Conservation (phyloP, 768 basidiomycete species). For the Rhizopogon vesiculosus region DNA sequence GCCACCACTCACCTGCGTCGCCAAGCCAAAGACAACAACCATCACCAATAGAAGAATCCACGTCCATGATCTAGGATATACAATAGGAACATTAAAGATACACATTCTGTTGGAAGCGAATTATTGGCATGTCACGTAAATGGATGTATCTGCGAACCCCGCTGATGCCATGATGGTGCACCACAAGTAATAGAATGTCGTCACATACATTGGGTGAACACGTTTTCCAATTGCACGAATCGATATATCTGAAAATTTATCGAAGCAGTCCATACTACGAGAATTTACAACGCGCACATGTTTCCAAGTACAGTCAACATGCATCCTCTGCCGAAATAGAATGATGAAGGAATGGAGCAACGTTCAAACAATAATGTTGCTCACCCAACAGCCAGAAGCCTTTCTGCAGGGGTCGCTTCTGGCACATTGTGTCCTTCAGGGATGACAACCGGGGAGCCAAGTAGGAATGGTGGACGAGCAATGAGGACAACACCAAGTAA, state of each 20-base stretch:
- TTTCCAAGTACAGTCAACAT: slow-evolving; percentile 61
- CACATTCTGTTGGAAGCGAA: slow-evolving; percentile 9
- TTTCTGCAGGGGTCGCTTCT: slow-evolving; percentile 24
- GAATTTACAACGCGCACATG: slow-evolving; percentile 45
- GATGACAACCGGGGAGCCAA: slow-evolving; percentile 34
- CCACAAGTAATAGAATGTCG: slow-evolving; percentile 60
- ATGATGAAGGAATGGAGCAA: not conserved
- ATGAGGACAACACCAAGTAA: slow-evolving; percentile 77
- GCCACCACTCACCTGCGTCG: slow-evolving; percentile 11
- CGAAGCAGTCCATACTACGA: not conserved
- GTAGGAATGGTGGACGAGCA: slow-evolving; percentile 71
- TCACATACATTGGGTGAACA: slow-evolving; percentile 69
- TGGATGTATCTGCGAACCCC: not conserved
- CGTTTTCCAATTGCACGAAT: slow-evolving; percentile 71
- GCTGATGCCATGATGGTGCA: slow-evolving; percentile 32
- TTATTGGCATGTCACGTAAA: not conserved
- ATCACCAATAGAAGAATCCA: slow-evolving; percentile 10
- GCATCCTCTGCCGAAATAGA: slow-evolving; percentile 38
- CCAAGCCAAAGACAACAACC: slow-evolving; percentile 11
- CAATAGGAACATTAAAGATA: not conserved
- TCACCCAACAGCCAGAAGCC: slow-evolving; percentile 60
- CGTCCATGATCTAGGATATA: slow-evolving; percentile 14
- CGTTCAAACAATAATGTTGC: not conserved
- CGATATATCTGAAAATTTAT: slow-evolving; percentile 32
- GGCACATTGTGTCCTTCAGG: not conserved